Evolutionary conservation across 192 early-diverging fungal species (phyloP).

Genomic region (Linnemannia zychae): DNA sequence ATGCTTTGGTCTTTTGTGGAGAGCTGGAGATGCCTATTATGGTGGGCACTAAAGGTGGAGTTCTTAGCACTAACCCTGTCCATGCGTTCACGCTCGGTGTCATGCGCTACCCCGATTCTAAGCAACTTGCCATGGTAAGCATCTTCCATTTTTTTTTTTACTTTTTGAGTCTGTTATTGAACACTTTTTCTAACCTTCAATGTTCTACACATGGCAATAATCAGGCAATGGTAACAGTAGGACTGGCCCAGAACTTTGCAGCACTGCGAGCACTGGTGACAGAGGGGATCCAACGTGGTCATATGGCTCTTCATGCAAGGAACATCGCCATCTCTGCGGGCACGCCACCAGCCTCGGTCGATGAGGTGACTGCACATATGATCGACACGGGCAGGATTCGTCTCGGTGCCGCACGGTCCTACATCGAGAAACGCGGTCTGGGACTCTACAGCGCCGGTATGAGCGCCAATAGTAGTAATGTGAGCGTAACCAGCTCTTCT

Average conservation of each 20-base stretch:
- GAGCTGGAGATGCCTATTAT: slow-evolving; percentile 77
- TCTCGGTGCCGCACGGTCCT: slow-evolving; percentile 70
- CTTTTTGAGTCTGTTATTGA: not conserved
- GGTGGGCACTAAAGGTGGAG: slow-evolving; percentile 84
- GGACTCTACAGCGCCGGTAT: slow-evolving; percentile 36
- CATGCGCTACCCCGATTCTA: slow-evolving; percentile 74
- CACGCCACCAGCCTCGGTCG: slow-evolving; percentile 74
- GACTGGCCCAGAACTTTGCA: slow-evolving; percentile 86
- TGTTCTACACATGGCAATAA: not conserved
- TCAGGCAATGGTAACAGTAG: slow-evolving; percentile 76
- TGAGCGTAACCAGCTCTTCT: not conserved
- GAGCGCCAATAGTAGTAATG: slow-evolving; percentile 22
- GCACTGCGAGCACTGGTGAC: slow-evolving; percentile 78
- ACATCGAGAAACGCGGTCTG: slow-evolving; percentile 66
- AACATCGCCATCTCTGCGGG: slow-evolving; percentile 80
- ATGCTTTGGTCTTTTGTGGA: slow-evolving; percentile 68
- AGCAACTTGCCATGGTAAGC: slow-evolving; percentile 69
- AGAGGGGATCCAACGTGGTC: slow-evolving; percentile 83
- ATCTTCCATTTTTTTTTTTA: not conserved
- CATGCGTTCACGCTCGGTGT: slow-evolving; percentile 77
- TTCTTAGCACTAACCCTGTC: slow-evolving; percentile 78
- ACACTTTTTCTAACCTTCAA: not conserved
- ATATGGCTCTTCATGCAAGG: slow-evolving; percentile 73
- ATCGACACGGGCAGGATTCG: slow-evolving; percentile 74
- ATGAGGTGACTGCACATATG: slow-evolving; percentile 77